Evolutionary conservation across 768 basidiomycete species (phyloP).

Genomic region (Neoboletus magnificus): DNA sequence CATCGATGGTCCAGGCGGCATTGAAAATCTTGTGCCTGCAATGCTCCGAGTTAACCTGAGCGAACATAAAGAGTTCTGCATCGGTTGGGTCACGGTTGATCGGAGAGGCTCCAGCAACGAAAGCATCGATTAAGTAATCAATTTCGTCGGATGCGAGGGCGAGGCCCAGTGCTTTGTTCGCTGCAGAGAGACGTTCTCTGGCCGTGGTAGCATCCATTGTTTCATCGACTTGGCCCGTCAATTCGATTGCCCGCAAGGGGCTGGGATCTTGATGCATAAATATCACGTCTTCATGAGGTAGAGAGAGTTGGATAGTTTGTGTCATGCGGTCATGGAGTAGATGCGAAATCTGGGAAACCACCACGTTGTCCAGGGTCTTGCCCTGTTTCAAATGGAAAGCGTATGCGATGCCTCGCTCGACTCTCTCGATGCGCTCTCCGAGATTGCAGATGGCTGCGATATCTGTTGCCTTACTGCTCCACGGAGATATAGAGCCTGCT

Average conservation of each 20-base stretch:
- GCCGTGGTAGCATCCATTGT: constrained; percentile 39
- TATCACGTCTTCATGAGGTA: constrained; percentile 55
- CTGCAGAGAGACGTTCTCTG: constrained; percentile 60
- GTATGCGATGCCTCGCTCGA: constrained; percentile 83
- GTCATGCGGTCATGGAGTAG: constrained; percentile 97
- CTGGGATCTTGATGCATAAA: constrained; percentile 62
- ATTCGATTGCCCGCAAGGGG: constrained; percentile 68
- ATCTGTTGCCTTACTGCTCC: constrained; percentile 99
- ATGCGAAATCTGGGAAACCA: constrained; percentile 56
- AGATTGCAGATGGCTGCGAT: constrained; percentile 88
- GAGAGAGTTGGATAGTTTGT: constrained; percentile 59
- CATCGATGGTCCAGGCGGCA: constrained; percentile 91
- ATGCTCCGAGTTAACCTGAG: constrained; percentile 99
- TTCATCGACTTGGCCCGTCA: constrained; percentile 35
- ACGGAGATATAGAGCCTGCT: constrained; percentile 91
- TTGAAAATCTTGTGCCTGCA: constrained; percentile 99
- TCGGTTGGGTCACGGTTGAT: constrained; percentile 88
- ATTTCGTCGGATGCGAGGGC: constrained; percentile 90
- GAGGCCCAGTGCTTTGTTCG: constrained; percentile 84
- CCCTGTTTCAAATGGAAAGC: constrained; percentile 49
- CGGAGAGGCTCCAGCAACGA: constrained; percentile 63
- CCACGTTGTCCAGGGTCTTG: constrained; percentile 39
- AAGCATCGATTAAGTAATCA: constrained; percentile 87
- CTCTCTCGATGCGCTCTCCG: constrained; percentile 61
- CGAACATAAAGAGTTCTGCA: constrained; percentile 99